Base-by-base conservation (phyloP, 2,329 filamentous ascomycete species). In the Nemania sp. region DNA sequence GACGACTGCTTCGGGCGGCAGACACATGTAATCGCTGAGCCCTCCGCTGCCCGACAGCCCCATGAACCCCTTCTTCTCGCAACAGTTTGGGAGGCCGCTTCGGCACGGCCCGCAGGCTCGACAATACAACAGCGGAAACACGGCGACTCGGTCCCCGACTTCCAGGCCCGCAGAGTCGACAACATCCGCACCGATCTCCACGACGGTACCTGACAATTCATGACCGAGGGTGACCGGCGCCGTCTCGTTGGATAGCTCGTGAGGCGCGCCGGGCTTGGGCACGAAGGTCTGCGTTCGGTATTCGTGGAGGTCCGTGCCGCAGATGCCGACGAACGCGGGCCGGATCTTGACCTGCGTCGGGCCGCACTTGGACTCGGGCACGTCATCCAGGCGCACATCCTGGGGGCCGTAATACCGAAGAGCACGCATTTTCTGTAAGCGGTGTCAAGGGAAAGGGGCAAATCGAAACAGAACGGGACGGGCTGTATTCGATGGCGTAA, bases 201-300 rank as follows among this genome's bases (percentile, higher is more conserved):
- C 77, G 34, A 90, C 76, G 1, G 80, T 79, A 11, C 87, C 87
- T 3, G 80, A 83, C 72, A 89, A 87, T 69, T 90, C 87, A 68
- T 90, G 87, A 25, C 87, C 87, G 10, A 89, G 76, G 0, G 80
- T 86, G 10, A 88, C 78, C 3, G 86, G 87, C 37, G 85, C 78
- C 1, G 76, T 77, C 58, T 84, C 83, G 34, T 80, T 76, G 0
- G 86, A 89, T 20, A 88, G 72, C 1, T 80, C 80, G 67, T 89
- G 87, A 1, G 85, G 83, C 21, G 61, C 63, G 25, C 65, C 66
- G 12, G 52, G 50, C 17, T 60, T 59, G 25, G 72, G 72, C 50
- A 73, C 68, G 37, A 73, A 65, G 1, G 69, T 68, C n/a, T 71
- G 71, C 42, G 67, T 64, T 15, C 70, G 60, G 61, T 72, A 75